phyloP scores from a whole-genome alignment of 1,139 yeast genomes.

The Fermentozyma sake region DNA sequence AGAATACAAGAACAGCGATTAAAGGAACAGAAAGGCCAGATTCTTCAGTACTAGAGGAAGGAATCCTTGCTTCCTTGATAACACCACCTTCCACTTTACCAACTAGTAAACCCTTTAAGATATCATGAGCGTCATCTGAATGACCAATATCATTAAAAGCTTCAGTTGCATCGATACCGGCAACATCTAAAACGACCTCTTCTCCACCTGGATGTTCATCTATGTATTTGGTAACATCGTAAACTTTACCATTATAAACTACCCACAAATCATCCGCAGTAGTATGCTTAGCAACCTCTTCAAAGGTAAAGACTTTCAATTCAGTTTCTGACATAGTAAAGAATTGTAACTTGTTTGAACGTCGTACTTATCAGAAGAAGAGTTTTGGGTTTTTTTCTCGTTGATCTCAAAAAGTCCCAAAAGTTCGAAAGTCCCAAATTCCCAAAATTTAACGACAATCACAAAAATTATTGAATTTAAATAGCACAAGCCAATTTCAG shows the following conservation, averaged over 20 bases:
- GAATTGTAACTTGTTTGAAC: too few relatives aligned
- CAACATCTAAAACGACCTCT: slow-evolving; percentile 87
- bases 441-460: too few relatives aligned
- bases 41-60: slow-evolving; percentile 18
- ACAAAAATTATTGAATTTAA: too few relatives aligned
- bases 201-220: slow-evolving; percentile 99
- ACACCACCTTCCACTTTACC: slow-evolving; percentile 56
- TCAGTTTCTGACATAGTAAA: slow-evolving; percentile 19
- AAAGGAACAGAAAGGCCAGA: slow-evolving; percentile 28
- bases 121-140: slow-evolving; percentile 89
- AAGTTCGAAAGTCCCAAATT: too few relatives aligned
- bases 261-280: slow-evolving; percentile 82
- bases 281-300: slow-evolving; percentile 77
- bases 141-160: slow-evolving; percentile 97
- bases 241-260: slow-evolving; percentile 85
- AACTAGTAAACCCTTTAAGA: slow-evolving; percentile 60
- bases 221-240: slow-evolving; percentile 75
- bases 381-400: too few relatives aligned
- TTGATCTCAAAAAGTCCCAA: too few relatives aligned
- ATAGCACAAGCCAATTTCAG: too few relatives aligned
- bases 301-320: slow-evolving; percentile 33
- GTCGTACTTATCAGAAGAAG: too few relatives aligned
- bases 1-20: slow-evolving; percentile 12
- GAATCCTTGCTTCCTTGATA: slow-evolving; percentile 22
- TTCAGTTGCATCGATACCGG: slow-evolving; percentile 91